Base-by-base conservation (phyloP, 306 rosid genomes). In the Pachyrhizus erosus region DNA sequence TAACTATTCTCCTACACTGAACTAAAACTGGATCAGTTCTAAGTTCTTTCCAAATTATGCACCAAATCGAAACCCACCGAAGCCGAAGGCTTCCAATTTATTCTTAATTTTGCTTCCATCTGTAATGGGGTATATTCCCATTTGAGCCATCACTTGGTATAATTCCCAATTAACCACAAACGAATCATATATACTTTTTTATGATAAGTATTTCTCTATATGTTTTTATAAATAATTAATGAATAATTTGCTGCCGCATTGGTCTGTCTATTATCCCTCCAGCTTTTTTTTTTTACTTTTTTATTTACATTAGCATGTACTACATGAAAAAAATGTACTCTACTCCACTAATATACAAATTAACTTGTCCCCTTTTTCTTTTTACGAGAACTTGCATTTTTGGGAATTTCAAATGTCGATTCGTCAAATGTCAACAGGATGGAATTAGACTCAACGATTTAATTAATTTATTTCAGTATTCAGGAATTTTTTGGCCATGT, bases 401-500 rank as follows among this genome's bases (percentile, higher is more conserved):
- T n/a, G 46, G 24, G 51, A 71, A 71, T 11, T 69, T 60, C 5
- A 80, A 80, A 70, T 17, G 58, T 80, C 24, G 20, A 52, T 68
- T 67, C 54, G 9, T 18, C 20, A 45, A 71, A 12, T 31, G 51
- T 43, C 52, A 60, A 72, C 0, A 29, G 27, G 9, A 33, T 15
- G 40, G 17, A 49, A 11, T 66, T 66, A 34, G 46, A 23, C 27
- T 9, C 33, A 37, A 3, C 5, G 5, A 40, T 61, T 60, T 46
- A 23, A 27, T 43, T n/a, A 42, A 72, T 45, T n/a, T n/a, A n/a
- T n/a, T n/a, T n/a, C n/a, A 58, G 18, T 23, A n/a, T 29, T 72
- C 29, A 48, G 15, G 8, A 26, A 20, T 20, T 13, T 27, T 34
- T 76, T 60, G 0, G 18, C 3, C 17, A 5, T 27, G 14, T 9